Evolutionary conservation across 441 rosid species (phyloP), one percentile per base, ranked within the genome.

Genomic region (Populus hybrid): DNA sequence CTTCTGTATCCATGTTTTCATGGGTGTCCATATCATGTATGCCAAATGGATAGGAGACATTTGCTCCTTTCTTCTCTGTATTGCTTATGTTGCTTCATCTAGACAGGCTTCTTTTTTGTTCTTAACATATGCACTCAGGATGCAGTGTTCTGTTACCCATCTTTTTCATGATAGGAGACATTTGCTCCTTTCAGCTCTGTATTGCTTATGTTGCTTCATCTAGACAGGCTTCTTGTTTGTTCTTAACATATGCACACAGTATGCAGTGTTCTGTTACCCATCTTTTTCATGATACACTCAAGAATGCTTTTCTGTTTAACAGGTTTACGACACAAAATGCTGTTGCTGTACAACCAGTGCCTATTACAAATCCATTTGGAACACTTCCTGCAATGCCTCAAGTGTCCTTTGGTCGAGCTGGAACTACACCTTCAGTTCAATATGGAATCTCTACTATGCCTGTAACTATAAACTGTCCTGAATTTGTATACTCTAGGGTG

Each of bases 361-460:
- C 90, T 78, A 83, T 86, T 64, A 81, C 92, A 72, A 94, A 90
- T 88, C 99, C 99, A 14, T 97, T 89, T 79, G 99, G 99, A 74
- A 90, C 90, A 0, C 97, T 97, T 64, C 99, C 99, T 70, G 94
- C 90, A 74, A 84, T 90, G 92, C 99, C 99, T 79, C 98, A 90
- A 78, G 84, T 97, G 75, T 92, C 99, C 75, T 85, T 97, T 78
- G 91, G 89, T 69, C 92, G 89, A 83, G 87, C 89, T 75, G 99
- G 97, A 83, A 87, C 88, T 74, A 86, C 90, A 71, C 86, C 97
- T 74, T 89, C 96, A 26, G 87, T 94, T 76, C 98, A 94, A 83
- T 97, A 92, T 80, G 99, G 99, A 80, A 94, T 94, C 83, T 92
- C 99, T 53, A 91, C 90, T 88, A 81, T 94, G 93, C 97, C 99